Percentiles rank a stretch among this genome's conserved stretches.
phyloP scores from a whole-genome alignment of 306 rosid species.

The Bauhinia variegata region DNA sequence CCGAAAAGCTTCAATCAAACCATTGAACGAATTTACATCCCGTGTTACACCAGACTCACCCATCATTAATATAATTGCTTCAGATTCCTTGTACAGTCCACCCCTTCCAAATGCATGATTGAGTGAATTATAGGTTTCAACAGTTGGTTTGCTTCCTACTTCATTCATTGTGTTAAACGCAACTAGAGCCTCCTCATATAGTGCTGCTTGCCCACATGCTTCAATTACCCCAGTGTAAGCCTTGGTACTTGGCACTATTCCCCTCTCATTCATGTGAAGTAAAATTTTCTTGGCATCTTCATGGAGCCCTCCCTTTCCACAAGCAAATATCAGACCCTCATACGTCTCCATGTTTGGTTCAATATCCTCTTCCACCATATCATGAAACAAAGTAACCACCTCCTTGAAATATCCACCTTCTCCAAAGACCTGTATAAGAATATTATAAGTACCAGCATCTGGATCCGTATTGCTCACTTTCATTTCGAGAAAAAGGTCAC shows the following conservation, averaged over 20 bases:
- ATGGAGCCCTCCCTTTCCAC: conserved; percentile 94
- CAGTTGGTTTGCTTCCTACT: conserved; percentile 70
- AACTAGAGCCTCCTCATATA: conserved; percentile 91
- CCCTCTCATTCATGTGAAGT: conserved; percentile 69
- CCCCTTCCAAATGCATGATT: conserved; percentile 75
- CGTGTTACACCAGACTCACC: conserved; percentile 56
- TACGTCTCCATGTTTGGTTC: conserved; percentile 93
- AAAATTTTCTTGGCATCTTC: conserved; percentile 84
- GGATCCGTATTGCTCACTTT: conserved; percentile 88
- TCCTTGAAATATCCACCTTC: conserved; percentile 96
- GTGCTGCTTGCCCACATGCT: conserved; percentile 85
- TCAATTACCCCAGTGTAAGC: conserved; percentile 82
- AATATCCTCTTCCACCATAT: conserved; percentile 88
- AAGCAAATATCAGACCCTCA: conserved; percentile 86
- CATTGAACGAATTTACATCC: conserved; percentile 74
- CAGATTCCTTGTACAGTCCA: conserved; percentile 80
- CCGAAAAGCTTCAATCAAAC: conserved; percentile 79
- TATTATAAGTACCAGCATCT: conserved; percentile 84
- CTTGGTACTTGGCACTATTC: conserved; percentile 77
- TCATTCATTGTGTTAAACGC: conserved; percentile 95
- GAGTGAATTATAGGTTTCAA: conserved; percentile 78
- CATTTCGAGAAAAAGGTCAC: conserved; percentile 94
- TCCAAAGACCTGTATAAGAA: conserved; percentile 93
- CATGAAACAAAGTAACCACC: conserved; percentile 96
- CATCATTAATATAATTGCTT: conserved; percentile 63